phyloP scores from a whole-genome alignment of 2,329 filamentous ascomycete genomes.

The Ophiognomonia clavigignenti-juglandacearum region DNA sequence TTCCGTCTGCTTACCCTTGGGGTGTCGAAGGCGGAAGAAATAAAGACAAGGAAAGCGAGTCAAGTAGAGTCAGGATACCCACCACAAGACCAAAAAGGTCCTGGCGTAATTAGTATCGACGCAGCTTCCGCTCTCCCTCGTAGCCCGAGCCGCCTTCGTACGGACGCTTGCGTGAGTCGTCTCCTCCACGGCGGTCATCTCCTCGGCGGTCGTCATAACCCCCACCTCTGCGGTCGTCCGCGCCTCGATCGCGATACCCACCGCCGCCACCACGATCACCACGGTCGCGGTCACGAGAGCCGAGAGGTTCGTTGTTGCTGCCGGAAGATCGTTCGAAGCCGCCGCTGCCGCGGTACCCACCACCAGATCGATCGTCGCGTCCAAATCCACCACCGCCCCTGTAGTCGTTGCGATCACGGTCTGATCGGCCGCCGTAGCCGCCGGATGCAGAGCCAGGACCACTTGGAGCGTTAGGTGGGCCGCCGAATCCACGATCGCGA shows the following conservation, averaged over 20 bases:
- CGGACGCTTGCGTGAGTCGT: conserved; percentile 60
- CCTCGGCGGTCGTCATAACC: conserved; percentile 22
- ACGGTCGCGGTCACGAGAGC: conserved; percentile 31
- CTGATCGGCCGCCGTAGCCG: conserved; percentile 35
- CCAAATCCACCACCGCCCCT: conserved; percentile 38
- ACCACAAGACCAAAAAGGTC: conserved; percentile 34
- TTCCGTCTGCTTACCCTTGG: conserved; percentile 24
- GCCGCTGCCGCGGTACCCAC: conserved; percentile 19
- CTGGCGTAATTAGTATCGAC: conserved; percentile 52
- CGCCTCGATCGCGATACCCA: conserved; percentile 44
- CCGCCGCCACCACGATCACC: conserved; percentile 46
- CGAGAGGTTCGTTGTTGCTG: conserved; percentile 25
- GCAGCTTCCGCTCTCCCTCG: conserved; percentile 69
- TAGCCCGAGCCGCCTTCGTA: conserved; percentile 70
- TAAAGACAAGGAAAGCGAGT: conserved; percentile 19
- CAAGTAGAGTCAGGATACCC: conserved; percentile 35
- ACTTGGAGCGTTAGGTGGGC: conserved; percentile 50
- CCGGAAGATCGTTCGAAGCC: conserved; percentile 53
- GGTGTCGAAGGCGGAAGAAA: conserved; percentile 18
- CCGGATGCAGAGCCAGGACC: conserved; percentile 50
- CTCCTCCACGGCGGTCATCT: conserved; percentile 30
- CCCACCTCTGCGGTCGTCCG: conserved; percentile 39
- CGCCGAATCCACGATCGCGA: conserved; percentile 39
- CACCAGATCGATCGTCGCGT: conserved; percentile 23
- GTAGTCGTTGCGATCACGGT: conserved; percentile 34